Evolutionary conservation across 495 filamentous ascomycete genomes (phyloP).

Genomic region (Penicillium coffeae): DNA sequence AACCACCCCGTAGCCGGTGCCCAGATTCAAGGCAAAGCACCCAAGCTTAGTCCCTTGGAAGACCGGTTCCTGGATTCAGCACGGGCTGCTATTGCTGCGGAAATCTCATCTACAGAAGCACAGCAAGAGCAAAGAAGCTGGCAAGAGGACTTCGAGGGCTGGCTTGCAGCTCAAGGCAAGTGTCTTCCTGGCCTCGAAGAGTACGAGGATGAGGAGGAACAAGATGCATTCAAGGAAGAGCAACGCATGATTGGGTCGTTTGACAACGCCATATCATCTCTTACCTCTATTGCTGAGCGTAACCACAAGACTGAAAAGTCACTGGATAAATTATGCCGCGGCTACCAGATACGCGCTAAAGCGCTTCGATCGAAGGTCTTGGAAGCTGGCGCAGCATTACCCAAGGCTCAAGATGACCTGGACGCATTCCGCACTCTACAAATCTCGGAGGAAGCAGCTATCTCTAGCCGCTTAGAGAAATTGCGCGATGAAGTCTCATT

Average conservation of each 20-base stretch:
- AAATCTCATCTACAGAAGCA: slow-evolving; percentile 48
- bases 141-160: slow-evolving; percentile 54
- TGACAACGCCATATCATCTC: slow-evolving; percentile 61
- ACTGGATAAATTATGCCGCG: slow-evolving; percentile 78
- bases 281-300: slow-evolving; percentile 67
- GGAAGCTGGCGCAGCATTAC: slow-evolving; percentile 73
- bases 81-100: slow-evolving; percentile 68
- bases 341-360: slow-evolving; percentile 85
- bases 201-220: slow-evolving; percentile 67
- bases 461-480: slow-evolving; percentile 66
- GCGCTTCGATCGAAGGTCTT: slow-evolving; percentile 73
- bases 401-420: slow-evolving; percentile 66
- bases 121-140: slow-evolving; percentile 51
- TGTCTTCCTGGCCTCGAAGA: slow-evolving; percentile 70
- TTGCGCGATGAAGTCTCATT: slow-evolving; percentile 80
- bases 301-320: slow-evolving; percentile 92
- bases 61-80: slow-evolving; percentile 71
- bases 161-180: slow-evolving; percentile 62
- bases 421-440: slow-evolving; percentile 73
- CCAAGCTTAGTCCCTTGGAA: slow-evolving; percentile 61
- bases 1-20: slow-evolving; percentile 67
- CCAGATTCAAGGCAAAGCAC: slow-evolving; percentile 57
- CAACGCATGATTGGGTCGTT: slow-evolving; percentile 48
- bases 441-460: slow-evolving; percentile 71
- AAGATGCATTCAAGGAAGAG: slow-evolving; percentile 33